A percentile compares a stretch with the other conserved stretches of the same genome.
phyloP scores from a whole-genome alignment of 768 basidiomycete genomes.

The Peribolospora kevripleyi region DNA sequence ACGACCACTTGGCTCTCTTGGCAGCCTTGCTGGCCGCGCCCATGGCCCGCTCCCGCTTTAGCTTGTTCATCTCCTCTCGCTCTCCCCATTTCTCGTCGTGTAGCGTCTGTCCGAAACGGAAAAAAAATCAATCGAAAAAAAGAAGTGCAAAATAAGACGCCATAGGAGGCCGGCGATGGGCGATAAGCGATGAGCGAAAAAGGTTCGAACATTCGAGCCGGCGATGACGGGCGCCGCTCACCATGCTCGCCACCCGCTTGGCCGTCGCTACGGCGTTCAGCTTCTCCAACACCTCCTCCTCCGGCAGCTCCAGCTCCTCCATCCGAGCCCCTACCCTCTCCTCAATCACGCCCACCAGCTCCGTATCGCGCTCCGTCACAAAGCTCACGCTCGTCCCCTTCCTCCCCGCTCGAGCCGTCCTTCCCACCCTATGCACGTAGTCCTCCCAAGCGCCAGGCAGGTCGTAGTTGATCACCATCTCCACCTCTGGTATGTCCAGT shows the following conservation, averaged over 20 bases:
- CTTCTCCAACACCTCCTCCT: constrained; percentile 55
- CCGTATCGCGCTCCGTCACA: constrained; percentile 80
- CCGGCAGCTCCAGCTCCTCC: constrained; percentile 46
- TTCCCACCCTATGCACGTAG: constrained; percentile 88
- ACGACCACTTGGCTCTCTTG: background rate
- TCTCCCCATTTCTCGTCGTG: constrained; percentile 74
- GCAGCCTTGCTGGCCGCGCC: background rate
- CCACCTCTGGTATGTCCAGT: constrained; percentile 85
- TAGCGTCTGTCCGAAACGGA: constrained; percentile 18
- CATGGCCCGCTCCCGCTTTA: constrained; percentile 25
- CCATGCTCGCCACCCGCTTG: constrained; percentile 83
- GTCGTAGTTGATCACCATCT: constrained; percentile 94
- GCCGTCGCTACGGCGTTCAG: constrained; percentile 78
- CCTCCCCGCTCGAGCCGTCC: constrained; percentile 80
- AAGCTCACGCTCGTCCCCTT: constrained; percentile 81
- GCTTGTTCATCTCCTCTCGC: constrained; percentile 55
- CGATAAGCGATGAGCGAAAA: no score
- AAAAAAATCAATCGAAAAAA: constrained; percentile 22
- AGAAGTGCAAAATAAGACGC: background rate
- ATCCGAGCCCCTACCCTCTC: constrained; percentile 62
- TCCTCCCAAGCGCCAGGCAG: constrained; percentile 60
- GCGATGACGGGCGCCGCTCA: no score
- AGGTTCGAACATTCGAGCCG: no score
- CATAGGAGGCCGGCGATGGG: no score
- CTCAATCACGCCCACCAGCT: constrained; percentile 58